These are phyloP conservation scores for Tulasnella sp. DNA, from an alignment of 768 basidiomycete species.

Conservation along the genomic window DNA sequence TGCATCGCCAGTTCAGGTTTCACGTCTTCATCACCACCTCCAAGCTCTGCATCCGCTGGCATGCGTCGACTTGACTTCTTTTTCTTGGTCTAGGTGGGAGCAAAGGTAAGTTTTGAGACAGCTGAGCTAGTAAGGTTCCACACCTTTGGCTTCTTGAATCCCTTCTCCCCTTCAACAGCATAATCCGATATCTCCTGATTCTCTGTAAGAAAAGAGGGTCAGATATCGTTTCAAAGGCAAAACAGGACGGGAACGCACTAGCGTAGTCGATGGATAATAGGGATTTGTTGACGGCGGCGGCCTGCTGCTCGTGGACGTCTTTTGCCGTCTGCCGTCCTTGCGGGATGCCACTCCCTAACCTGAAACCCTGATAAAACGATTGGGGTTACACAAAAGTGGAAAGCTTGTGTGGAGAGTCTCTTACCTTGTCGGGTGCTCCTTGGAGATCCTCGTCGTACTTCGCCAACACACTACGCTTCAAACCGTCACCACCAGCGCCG, in stretches of 20 bases:
- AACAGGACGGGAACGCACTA: slow-evolving; percentile 47
- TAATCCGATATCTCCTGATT: slow-evolving; percentile 84
- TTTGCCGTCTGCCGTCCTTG: slow-evolving; percentile 35
- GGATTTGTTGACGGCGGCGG: slow-evolving; percentile 67
- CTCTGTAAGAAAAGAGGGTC: slow-evolving; percentile 42
- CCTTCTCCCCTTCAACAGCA: slow-evolving; percentile 68
- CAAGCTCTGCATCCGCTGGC: slow-evolving; percentile 42
- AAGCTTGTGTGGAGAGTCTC: slow-evolving; percentile 26
- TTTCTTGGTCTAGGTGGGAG: slow-evolving; percentile 69
- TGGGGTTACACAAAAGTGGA: slow-evolving; percentile 7
- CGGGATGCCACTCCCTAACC: slow-evolving; percentile 58
- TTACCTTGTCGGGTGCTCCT: slow-evolving; percentile 59
- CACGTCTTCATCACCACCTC: slow-evolving; percentile 30
- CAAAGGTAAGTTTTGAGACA: slow-evolving; percentile 15
- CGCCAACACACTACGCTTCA: slow-evolving; percentile 72
- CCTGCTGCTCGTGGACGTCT: slow-evolving; percentile 44
- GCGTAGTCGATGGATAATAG: slow-evolving; percentile 81
- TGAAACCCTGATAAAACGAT: slow-evolving; percentile 59
- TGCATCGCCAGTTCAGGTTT: slow-evolving; percentile 52
- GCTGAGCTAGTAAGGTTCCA: slow-evolving; percentile 18
- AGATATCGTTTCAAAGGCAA: slow-evolving; percentile 17
- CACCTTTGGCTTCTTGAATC: slow-evolving; percentile 93
- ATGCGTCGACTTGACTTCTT: slow-evolving; percentile 67
- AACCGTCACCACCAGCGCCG: slow-evolving; percentile 60
- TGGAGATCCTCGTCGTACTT: slow-evolving; percentile 93